A percentile compares a stretch with the other conserved stretches of the same genome.
These are phyloP conservation scores for Lodderomyces margitis DNA, from an alignment of 1,139 yeast species.

Conservation along the genomic window DNA sequence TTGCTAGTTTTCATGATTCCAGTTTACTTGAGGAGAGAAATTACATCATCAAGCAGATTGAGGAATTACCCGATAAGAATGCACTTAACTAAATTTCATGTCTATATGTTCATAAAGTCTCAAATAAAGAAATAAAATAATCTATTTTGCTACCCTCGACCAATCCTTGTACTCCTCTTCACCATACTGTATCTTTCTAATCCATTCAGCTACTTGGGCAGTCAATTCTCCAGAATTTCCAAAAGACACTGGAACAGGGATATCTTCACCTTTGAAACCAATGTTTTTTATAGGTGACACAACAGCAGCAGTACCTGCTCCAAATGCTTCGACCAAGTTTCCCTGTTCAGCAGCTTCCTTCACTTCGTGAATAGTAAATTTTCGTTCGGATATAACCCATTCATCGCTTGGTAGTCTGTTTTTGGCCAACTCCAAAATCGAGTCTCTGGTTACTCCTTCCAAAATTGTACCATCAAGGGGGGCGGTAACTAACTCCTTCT, in stretches of 20 bases:
- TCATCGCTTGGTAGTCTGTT: constrained; percentile 67
- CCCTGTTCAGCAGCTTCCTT: constrained; percentile 73
- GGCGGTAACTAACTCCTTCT: constrained; percentile 90
- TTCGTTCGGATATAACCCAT: constrained; percentile 82
- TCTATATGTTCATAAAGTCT: not conserved
- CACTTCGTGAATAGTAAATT: constrained; percentile 77
- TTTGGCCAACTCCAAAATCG: constrained; percentile 72
- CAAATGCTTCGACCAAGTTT: constrained; percentile 89
- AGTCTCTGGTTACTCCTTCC: constrained; percentile 96
- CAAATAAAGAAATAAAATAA: not conserved
- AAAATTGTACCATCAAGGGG: constrained; percentile 96
- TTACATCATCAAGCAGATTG: constrained; percentile 74
- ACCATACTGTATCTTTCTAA: constrained; percentile 87
- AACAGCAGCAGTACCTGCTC: constrained; percentile 96
- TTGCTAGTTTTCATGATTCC: constrained; percentile 63
- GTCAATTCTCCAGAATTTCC: constrained; percentile 88
- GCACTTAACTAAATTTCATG: not conserved
- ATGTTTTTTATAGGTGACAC: constrained; percentile 90
- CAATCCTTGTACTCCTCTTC: constrained; percentile 62
- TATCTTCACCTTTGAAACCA: constrained; percentile 72
- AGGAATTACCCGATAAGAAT: constrained; percentile 53
- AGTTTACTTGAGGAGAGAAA: constrained; percentile 76
- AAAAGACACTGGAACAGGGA: constrained; percentile 70
- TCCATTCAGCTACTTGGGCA: constrained; percentile 77
- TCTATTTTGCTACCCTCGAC: constrained; percentile 48